phyloP scores from a whole-genome alignment of 208 protist species.

The Trypanosoma avium region DNA sequence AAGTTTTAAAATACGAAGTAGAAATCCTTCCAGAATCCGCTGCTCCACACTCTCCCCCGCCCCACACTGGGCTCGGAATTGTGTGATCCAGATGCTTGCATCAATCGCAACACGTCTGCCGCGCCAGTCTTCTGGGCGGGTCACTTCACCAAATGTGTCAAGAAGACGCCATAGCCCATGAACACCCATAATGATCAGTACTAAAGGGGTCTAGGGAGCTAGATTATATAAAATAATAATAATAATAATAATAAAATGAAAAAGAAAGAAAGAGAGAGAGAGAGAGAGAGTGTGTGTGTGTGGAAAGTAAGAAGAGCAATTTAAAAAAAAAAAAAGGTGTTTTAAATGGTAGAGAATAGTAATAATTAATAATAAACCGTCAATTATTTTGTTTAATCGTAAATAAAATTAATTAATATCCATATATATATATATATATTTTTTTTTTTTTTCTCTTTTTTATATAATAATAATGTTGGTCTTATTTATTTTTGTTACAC shows the following conservation, averaged over 20 bases:
- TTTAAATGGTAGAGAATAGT: too few species aligned
- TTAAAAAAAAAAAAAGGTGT: background rate
- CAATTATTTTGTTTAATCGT: too few species aligned
- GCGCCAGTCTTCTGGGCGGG: conserved; percentile 57
- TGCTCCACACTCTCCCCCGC: conserved; percentile 53
- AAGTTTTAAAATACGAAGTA: conserved; percentile 83
- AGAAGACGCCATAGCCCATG: conserved; percentile 82
- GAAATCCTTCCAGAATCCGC: conserved; percentile 74
- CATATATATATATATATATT: background rate
- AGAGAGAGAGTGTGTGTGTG: too few species aligned
- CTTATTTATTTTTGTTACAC: background rate
- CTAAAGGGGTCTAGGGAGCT: background rate
- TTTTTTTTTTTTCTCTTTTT: background rate
- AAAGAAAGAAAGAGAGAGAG: background rate
- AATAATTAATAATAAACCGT: too few species aligned
- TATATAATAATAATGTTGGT: too few species aligned
- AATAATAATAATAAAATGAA: conserved; percentile 3
- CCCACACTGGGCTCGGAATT: conserved; percentile 56
- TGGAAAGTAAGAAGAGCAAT: too few species aligned
- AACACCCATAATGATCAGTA: conserved; percentile 66
- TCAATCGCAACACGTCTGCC: conserved; percentile 82
- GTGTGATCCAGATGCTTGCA: conserved; percentile 88
- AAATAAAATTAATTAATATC: too few species aligned
- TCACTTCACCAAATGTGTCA: conserved; percentile 78
- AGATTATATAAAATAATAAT: conserved; percentile 7